Evolutionary conservation across 768 basidiomycete species (phyloP).

Genomic region (Lactarius quietus): DNA sequence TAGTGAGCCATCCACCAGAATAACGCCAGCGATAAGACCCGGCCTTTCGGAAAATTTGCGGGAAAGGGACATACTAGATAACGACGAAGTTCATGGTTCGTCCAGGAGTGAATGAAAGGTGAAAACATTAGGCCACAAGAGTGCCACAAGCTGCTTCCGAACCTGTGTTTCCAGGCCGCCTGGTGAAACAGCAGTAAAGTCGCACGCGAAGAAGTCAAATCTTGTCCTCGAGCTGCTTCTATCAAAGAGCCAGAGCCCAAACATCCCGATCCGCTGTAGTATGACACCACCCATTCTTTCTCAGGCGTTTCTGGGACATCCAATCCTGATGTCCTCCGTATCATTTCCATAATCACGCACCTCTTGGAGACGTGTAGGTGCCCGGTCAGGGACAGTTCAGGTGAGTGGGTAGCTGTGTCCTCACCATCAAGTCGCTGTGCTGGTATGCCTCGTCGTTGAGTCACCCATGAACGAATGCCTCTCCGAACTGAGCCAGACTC

Average conservation of each 20-base stretch:
- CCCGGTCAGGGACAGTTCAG: not conserved
- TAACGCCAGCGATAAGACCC: not conserved
- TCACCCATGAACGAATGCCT: not conserved
- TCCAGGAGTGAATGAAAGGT: not conserved
- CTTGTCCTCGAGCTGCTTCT: not conserved
- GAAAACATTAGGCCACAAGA: too few species aligned
- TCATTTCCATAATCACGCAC: not conserved
- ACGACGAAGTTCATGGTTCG: not conserved
- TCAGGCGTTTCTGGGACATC: not conserved
- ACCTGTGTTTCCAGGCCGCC: not conserved
- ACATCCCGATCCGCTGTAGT: not conserved
- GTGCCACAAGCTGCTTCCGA: too few species aligned
- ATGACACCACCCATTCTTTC: not conserved
- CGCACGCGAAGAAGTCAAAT: not conserved
- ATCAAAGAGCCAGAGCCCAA: not conserved
- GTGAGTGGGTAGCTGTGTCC: not conserved
- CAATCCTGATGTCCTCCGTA: not conserved
- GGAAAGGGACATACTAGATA: not conserved
- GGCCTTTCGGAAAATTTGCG: not conserved
- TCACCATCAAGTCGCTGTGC: not conserved
- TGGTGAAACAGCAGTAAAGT: not conserved
- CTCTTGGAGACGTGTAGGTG: not conserved
- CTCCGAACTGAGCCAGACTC: not conserved
- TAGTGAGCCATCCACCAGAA: not conserved
- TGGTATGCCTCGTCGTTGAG: not conserved